Evolutionary conservation across 768 basidiomycete species (phyloP).

Genomic region (Mycena filopes): DNA sequence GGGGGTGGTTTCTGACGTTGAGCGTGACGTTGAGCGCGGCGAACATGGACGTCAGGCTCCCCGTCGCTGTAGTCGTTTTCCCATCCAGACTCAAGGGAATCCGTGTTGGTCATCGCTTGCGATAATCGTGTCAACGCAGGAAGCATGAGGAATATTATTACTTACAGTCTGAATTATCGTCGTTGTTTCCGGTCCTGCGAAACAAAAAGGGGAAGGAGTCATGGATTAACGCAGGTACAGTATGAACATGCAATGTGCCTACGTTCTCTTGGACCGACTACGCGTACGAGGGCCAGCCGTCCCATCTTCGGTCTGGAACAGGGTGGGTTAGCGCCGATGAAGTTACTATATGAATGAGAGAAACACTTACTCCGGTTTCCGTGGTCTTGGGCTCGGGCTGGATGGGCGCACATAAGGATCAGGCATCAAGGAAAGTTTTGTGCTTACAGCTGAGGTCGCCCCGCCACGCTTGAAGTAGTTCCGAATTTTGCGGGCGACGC

Average conservation of each 20-base stretch:
- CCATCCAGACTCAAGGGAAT: not conserved
- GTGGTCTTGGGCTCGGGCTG: too few species aligned
- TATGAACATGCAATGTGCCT: not conserved
- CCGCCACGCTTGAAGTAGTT: conserved; percentile 2
- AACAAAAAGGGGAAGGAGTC: too few species aligned
- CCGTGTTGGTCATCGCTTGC: not conserved
- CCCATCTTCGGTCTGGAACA: not conserved
- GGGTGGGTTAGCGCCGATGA: too few species aligned
- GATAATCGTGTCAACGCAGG: not conserved
- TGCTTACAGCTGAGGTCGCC: not conserved
- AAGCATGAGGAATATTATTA: too few species aligned
- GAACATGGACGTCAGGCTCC: not conserved
- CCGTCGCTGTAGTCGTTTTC: not conserved
- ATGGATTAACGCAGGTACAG: not conserved
- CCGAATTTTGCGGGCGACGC: not conserved
- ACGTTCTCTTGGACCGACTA: conserved; percentile 9
- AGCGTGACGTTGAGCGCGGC: not conserved
- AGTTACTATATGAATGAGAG: too few species aligned
- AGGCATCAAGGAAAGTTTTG: too few species aligned
- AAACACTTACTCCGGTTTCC: too few species aligned
- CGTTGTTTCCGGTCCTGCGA: not conserved
- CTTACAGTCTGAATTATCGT: not conserved
- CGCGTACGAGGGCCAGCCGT: not conserved
- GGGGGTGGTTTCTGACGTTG: not conserved
- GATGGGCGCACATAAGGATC: too few species aligned